Conservation (phyloP, 176 grass and related monocot genomes). For the Oryza coarctata region DNA sequence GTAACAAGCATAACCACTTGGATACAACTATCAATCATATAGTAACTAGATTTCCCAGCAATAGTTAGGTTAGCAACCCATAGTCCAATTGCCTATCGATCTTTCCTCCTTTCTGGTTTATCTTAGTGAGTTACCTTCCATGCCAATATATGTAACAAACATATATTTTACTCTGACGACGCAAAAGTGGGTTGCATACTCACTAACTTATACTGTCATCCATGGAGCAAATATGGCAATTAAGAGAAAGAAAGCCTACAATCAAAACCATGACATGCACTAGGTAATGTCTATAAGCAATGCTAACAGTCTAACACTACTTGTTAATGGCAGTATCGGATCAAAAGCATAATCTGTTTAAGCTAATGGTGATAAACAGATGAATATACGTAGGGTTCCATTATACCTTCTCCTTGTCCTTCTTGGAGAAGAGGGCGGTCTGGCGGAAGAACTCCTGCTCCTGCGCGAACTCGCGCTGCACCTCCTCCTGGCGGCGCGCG, state of each 20-base stretch:
- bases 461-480: slow-evolving; percentile 76
- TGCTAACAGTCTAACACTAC: not conserved
- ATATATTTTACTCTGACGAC: not conserved
- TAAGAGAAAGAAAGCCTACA: not conserved
- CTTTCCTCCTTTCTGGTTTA: not conserved
- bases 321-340: not conserved
- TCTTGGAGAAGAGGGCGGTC: slow-evolving; percentile 80
- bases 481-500: slow-evolving; percentile 73
- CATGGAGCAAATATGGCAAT: not conserved
- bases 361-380: not conserved
- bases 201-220: not conserved
- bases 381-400: not conserved
- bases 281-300: not conserved
- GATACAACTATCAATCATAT: not conserved
- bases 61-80: not conserved
- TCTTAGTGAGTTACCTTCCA: not conserved
- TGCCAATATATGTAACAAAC: not conserved
- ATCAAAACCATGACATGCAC: not conserved
- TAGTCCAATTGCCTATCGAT: not conserved
- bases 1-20: too few relatives aligned
- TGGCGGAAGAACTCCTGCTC: slow-evolving; percentile 99
- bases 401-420: slow-evolving; percentile 97
- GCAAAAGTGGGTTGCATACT: not conserved
- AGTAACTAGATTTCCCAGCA: not conserved
- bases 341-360: not conserved